These are phyloP conservation scores for Dipodascus geniculatus DNA, from an alignment of 805 yeast genomes.

Conservation along the genomic window DNA sequence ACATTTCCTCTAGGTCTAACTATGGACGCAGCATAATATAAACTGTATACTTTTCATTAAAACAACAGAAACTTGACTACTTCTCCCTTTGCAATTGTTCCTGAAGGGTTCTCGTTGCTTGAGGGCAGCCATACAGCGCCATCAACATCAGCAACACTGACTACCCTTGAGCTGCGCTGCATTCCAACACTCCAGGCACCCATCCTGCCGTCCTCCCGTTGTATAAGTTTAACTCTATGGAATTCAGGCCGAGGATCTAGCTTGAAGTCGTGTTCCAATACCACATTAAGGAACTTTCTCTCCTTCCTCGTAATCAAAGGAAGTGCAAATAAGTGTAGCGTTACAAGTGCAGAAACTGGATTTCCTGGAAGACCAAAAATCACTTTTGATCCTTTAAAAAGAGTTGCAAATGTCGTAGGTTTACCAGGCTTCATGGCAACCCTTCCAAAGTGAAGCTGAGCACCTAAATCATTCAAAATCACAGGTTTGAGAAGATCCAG, in stretches of 20 bases:
- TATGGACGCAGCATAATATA: too few species aligned
- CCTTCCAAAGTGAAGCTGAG: slow-evolving; percentile 40
- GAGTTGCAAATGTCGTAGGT: slow-evolving; percentile 45
- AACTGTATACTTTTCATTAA: background rate
- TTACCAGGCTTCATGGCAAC: slow-evolving; percentile 52
- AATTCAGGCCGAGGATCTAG: slow-evolving; percentile 43
- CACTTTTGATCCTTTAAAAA: slow-evolving; percentile 17
- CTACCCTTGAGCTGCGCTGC: slow-evolving; percentile 40
- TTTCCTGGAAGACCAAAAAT: slow-evolving; percentile 46
- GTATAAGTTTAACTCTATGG: slow-evolving; percentile 32
- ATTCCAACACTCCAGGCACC: slow-evolving; percentile 36
- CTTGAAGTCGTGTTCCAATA: slow-evolving; percentile 22
- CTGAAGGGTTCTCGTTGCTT: slow-evolving; percentile 1
- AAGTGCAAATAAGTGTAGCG: slow-evolving; percentile 36
- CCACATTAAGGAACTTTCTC: slow-evolving; percentile 28
- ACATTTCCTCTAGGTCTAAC: too few species aligned
- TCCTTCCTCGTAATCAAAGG: slow-evolving; percentile 26
- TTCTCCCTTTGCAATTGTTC: background rate
- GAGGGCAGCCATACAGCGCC: slow-evolving; percentile 36
- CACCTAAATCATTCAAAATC: slow-evolving; percentile 31
- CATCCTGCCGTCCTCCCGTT: slow-evolving; percentile 19
- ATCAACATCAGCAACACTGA: slow-evolving; percentile 37
- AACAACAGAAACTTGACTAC: background rate
- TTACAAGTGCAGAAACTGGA: slow-evolving; percentile 43
- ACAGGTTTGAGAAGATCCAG: slow-evolving; percentile 39